Conservation (phyloP, 2,329 filamentous ascomycete genomes). For the Aspergillus ochraceoroseus region DNA sequence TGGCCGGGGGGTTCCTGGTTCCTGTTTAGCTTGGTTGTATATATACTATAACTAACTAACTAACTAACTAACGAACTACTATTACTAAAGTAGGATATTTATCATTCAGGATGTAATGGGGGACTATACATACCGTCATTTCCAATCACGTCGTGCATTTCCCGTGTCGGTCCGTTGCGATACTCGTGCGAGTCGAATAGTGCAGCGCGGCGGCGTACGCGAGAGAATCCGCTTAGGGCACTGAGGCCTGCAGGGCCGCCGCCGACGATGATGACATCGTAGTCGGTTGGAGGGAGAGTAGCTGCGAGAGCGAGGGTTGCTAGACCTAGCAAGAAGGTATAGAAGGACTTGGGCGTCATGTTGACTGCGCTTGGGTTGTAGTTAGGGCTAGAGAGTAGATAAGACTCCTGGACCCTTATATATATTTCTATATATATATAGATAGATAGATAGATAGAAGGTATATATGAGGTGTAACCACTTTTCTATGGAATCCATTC, state of each 20-base stretch:
- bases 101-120: conserved; percentile 5
- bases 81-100: neutral
- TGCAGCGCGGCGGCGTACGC: conserved; percentile 53
- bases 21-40: too few relatives aligned
- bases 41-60: too few relatives aligned
- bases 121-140: conserved; percentile 49
- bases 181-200: conserved; percentile 58
- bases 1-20: conserved; percentile 51
- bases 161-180: conserved; percentile 53
- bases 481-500: too few relatives aligned
- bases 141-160: conserved; percentile 59
- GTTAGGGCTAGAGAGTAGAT: too few relatives aligned
- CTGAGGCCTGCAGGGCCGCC: conserved; percentile 55
- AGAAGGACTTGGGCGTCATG: conserved; percentile 21
- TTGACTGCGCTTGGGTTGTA: too few relatives aligned
- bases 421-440: too few relatives aligned
- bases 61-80: too few relatives aligned
- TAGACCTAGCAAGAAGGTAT: conserved; percentile 25
- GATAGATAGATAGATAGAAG: too few relatives aligned
- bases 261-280: conserved; percentile 56
- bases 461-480: too few relatives aligned
- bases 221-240: conserved; percentile 54
- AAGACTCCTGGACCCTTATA: neutral
- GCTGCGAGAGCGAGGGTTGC: conserved; percentile 21
- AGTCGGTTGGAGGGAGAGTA: conserved; percentile 34